Base-by-base conservation (phyloP, 805 yeast genomes). In the Lipomyces mesembrius region DNA sequence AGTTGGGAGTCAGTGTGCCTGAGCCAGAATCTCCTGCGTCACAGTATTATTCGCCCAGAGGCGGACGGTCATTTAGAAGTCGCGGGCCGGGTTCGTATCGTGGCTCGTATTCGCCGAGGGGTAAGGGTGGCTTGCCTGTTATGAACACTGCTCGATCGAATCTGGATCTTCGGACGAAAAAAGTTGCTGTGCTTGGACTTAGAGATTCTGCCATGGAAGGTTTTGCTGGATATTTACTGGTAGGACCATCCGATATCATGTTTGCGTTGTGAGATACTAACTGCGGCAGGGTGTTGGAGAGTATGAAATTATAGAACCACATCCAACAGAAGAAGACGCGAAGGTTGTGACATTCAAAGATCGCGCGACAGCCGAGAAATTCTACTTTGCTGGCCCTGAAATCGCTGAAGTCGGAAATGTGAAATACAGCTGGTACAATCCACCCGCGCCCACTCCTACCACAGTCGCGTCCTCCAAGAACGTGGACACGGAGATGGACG, bases 111-210 rank as follows among this genome's bases (percentile, higher is more conserved):
- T 61, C 65, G 8, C 59, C 69, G 6, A 68, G 73, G 25, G 73
- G 74, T 7, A 73, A 76, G 14, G 75, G 77, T 32, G 69, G 68
- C 49, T 61, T 65, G 58, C 61, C 68, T 3, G 71, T 69, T 53
- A 73, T 72, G 35, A 75, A 76, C 8, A 65, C 73, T 2, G 59
- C 71, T 12, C 65, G 76, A 20, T 73, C 72, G 25, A 75, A 68
- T 43, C 72, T 80, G 22, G 83, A 80, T 67, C 70, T 79, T 43
- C 75, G 83, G 14, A 81, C 83, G 7, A 78, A 76, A 63, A 67
- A 72, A 35, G 78, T 81, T 3, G 60, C 70, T n/a, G 74, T 81
- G 8, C 55, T 60, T 5, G 79, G 80, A 5, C 70, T 80, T 1
- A 55, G 75, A 1, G 67, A 69, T 17, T 76, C 73, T 20, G 71